These are phyloP conservation scores for Annulohypoxylon bovei DNA, from an alignment of 495 filamentous ascomycete species.

Conservation along the genomic window DNA sequence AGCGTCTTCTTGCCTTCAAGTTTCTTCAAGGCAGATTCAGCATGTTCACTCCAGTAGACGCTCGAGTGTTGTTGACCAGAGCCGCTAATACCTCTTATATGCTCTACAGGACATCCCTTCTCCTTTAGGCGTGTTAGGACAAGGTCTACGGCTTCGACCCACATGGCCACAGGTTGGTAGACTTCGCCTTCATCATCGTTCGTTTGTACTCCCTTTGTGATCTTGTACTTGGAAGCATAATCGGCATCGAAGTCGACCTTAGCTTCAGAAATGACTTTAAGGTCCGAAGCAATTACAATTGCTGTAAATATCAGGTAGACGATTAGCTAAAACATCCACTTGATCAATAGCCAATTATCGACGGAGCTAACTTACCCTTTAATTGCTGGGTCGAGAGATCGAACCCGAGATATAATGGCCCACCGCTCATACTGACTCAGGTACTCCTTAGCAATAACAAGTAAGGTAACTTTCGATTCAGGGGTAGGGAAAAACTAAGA, in stretches of 20 bases:
- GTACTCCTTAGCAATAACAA: not conserved
- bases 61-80: conserved; percentile 98
- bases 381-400: conserved; percentile 97
- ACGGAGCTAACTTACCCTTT: conserved; percentile 68
- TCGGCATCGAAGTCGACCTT: conserved; percentile 79
- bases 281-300: conserved; percentile 80
- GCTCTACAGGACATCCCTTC: conserved; percentile 77
- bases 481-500: not conserved
- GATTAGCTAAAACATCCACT: not conserved
- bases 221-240: conserved; percentile 79
- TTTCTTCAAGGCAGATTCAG: conserved; percentile 68
- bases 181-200: conserved; percentile 86
- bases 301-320: conserved; percentile 51
- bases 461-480: not conserved
- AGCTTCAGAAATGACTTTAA: conserved; percentile 78
- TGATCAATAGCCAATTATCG: not conserved
- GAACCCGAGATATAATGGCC: conserved; percentile 87
- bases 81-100: conserved; percentile 84
- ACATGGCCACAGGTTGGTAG: conserved; percentile 91
- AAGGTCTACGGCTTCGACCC: conserved; percentile 90
- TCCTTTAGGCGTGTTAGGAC: conserved; percentile 77
- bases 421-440: conserved; percentile 53
- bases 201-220: conserved; percentile 86
- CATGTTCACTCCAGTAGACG: conserved; percentile 84
- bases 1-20: conserved; percentile 69